phyloP scores from a whole-genome alignment of 768 basidiomycete genomes.

The Psilocybe sp. region DNA sequence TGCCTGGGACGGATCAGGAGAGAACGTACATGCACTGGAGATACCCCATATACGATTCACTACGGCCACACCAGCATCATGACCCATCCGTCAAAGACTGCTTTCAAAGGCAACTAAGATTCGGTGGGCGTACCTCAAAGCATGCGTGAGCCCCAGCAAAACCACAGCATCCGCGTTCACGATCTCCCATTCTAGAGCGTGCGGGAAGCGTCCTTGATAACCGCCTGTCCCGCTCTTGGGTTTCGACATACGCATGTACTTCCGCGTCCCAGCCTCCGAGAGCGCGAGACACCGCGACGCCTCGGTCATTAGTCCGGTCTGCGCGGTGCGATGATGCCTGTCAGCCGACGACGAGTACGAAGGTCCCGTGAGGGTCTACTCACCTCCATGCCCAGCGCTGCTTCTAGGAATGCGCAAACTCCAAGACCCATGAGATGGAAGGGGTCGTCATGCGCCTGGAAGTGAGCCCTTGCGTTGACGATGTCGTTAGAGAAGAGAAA shows the following conservation, averaged over 20 bases:
- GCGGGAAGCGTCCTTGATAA: constrained; percentile 40
- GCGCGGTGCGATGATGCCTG: background rate
- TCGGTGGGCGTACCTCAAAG: constrained; percentile 50
- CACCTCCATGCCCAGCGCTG: constrained; percentile 81
- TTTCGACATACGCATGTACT: constrained; percentile 34
- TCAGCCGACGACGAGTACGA: background rate
- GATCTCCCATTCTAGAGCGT: constrained; percentile 77
- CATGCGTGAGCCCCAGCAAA: constrained; percentile 67
- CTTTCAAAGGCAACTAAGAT: background rate
- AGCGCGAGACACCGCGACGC: constrained; percentile 52
- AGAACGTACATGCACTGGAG: constrained; percentile 67
- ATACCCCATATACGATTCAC: constrained; percentile 78
- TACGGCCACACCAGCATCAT: constrained; percentile 23
- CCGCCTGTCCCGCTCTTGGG: constrained; percentile 25
- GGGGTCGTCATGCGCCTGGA: constrained; percentile 53
- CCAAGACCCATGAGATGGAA: constrained; percentile 75
- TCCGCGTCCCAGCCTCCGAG: constrained; percentile 62
- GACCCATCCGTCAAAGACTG: background rate
- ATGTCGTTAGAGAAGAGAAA: constrained; percentile 69
- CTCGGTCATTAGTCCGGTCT: constrained; percentile 63
- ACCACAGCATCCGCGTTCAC: constrained; percentile 74
- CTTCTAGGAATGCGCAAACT: constrained; percentile 72
- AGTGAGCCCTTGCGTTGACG: constrained; percentile 45
- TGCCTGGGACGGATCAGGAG: background rate
- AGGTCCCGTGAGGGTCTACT: constrained; percentile 2